Evolutionary conservation across 1,284 basidiomycete species (phyloP), one percentile per base, ranked within the genome.

Genomic region (Ustilago loliicola): DNA sequence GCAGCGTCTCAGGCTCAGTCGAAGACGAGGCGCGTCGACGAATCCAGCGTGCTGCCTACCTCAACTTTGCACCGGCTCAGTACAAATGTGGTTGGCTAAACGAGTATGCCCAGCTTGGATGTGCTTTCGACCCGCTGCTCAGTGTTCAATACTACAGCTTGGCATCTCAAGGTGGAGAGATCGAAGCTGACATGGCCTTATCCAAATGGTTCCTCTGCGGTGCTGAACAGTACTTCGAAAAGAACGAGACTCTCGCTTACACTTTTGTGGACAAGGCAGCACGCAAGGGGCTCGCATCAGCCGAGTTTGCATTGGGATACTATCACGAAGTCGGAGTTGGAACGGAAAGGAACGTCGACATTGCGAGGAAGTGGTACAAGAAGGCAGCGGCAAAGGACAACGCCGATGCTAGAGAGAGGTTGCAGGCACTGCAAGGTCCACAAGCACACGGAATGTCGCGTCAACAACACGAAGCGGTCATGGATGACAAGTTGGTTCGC

Each of bases 151-250:
- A 95, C 87, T 98, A 98, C 87, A 92, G 91, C 34, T 86, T 89
- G 9, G 96, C 95, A 0, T 93, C 79, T 29, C 83, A 85, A 56
- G 84, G 80, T n/a, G 85, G 85, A 57, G 94, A 97, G 87, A 89
- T 90, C 48, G 95, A 98, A 85, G 96, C 96, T 0, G 95, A 98
- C 86, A 96, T 98, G 94, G 95, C 94, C 8, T 89, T 97, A 54
- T 92, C 91, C 87, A 97, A 96, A 87, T 97, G 95, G 95, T 97
- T 96, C 89, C 87, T 97, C 57, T 96, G 95, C 85, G 94, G 94
- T 0, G 91, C 91, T 0, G 92, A 93, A 40, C 90, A 90, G 25
- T 88, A 87, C 58, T 96, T 98, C 80, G 93, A 94, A 30, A 95
- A 95, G 87, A 94, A 97, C 87, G 95, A 98, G 86, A 88, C 87